Percentiles rank a stretch among this genome's conserved stretches.
These are phyloP conservation scores for Waltergamsia citrina DNA, from an alignment of 2,329 filamentous ascomycete species.

Conservation along the genomic window DNA sequence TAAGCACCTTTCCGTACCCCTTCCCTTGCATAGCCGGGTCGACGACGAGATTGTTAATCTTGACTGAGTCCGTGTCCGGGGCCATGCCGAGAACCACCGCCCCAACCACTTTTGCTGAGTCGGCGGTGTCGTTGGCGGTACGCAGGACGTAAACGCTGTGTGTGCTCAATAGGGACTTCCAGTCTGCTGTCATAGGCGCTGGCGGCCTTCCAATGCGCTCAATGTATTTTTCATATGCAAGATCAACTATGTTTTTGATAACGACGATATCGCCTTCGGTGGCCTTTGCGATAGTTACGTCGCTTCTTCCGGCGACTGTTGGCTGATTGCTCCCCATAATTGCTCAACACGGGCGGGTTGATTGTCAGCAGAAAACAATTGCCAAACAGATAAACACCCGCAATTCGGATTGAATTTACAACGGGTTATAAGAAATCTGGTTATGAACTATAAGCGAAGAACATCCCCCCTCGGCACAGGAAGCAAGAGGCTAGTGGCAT, in stretches of 20 bases:
- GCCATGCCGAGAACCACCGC: constrained; percentile 15
- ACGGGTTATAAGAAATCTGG: too few relatives aligned
- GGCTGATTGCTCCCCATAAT: too few relatives aligned
- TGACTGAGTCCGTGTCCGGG: constrained; percentile 10
- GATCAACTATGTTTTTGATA: constrained; percentile 17
- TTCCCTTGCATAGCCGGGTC: constrained; percentile 18
- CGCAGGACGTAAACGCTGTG: constrained; percentile 14
- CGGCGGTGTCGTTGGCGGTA: neutral
- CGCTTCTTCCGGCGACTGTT: too few relatives aligned
- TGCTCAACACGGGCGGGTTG: too few relatives aligned
- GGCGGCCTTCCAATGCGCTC: constrained; percentile 22
- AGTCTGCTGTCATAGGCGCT: constrained; percentile 25
- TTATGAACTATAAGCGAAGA: too few relatives aligned
- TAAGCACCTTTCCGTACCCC: constrained; percentile 20
- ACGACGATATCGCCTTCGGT: constrained; percentile 12
- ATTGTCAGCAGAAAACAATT: too few relatives aligned
- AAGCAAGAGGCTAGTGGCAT: too few relatives aligned
- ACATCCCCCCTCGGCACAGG: too few relatives aligned
- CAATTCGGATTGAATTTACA: too few relatives aligned
- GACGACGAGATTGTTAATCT: constrained; percentile 16
- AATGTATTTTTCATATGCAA: constrained; percentile 22
- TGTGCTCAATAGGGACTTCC: constrained; percentile 14
- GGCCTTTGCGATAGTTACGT: neutral
- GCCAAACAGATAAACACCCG: too few relatives aligned
- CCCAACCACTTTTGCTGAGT: constrained; percentile 10